These are phyloP conservation scores for Starmera amethionina DNA, from an alignment of 805 yeast species.

Conservation along the genomic window DNA sequence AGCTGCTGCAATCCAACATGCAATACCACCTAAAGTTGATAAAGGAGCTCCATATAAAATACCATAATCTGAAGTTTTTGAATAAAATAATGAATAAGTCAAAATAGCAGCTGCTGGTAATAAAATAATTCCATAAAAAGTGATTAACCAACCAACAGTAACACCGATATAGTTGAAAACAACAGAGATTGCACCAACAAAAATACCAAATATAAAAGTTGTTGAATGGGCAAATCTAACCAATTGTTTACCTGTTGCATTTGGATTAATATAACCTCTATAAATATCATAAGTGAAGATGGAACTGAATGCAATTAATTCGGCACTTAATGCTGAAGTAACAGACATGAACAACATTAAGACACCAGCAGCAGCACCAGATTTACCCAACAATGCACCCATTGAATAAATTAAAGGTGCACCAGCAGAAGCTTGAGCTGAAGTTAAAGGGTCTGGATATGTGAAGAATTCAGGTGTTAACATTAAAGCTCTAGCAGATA, in stretches of 20 bases:
- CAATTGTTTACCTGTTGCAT: constrained; percentile 60
- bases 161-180: constrained; percentile 32
- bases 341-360: constrained; percentile 77
- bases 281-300: constrained; percentile 75
- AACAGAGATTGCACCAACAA: constrained; percentile 28
- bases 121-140: constrained; percentile 29
- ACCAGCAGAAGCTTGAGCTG: constrained; percentile 63
- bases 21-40: constrained; percentile 17
- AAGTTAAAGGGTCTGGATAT: constrained; percentile 33
- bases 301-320: constrained; percentile 74
- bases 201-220: constrained; percentile 29
- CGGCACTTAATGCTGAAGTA: constrained; percentile 82
- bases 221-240: constrained; percentile 28
- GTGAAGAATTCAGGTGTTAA: constrained; percentile 53
- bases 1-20: constrained; percentile 17
- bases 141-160: constrained; percentile 30
- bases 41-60: constrained; percentile 16
- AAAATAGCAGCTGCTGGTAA: constrained; percentile 27
- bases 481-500: constrained; percentile 64
- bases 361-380: constrained; percentile 75
- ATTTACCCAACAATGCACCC: constrained; percentile 66
- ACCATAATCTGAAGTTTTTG: constrained; percentile 8
- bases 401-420: constrained; percentile 56
- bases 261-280: constrained; percentile 66
- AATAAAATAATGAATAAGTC: constrained; percentile 24